Evolutionary conservation across 495 filamentous ascomycete species (phyloP).

Genomic region (Aspergillus saccharolyticus): DNA sequence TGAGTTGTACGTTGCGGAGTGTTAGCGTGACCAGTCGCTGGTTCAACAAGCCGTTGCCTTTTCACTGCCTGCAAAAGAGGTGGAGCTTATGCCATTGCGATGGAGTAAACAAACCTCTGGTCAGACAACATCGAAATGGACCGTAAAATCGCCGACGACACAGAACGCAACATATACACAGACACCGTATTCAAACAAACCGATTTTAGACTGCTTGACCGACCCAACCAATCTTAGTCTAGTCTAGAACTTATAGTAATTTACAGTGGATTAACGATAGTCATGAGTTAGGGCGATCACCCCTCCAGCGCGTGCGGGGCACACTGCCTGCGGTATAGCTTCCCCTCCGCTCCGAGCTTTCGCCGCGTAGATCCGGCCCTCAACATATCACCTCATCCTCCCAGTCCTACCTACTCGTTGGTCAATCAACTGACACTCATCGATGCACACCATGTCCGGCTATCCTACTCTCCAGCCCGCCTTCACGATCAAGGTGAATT

Average conservation of each 20-base stretch:
- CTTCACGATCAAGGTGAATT: constrained; percentile 36
- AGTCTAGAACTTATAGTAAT: not conserved
- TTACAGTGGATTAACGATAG: no score
- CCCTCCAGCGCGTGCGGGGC: not conserved
- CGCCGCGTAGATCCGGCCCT: not conserved
- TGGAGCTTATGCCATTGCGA: no score
- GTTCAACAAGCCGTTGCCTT: not conserved
- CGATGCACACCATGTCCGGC: constrained; percentile 28
- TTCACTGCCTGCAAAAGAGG: not conserved
- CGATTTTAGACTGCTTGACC: no score
- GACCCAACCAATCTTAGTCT: no score
- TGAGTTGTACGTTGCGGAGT: not conserved
- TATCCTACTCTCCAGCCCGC: constrained; percentile 42
- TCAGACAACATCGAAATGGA: no score
- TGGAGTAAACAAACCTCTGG: no score
- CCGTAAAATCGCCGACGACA: no score
- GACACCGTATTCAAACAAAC: no score
- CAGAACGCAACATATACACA: no score
- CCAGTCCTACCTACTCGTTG: no score
- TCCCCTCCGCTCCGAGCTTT: not conserved
- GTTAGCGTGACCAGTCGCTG: not conserved
- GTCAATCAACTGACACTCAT: not conserved
- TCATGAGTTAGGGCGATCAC: not conserved
- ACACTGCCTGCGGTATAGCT: not conserved
- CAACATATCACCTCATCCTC: not conserved